Conservation (phyloP, 495 filamentous ascomycete species). For the Astrocystis sublimbata region DNA sequence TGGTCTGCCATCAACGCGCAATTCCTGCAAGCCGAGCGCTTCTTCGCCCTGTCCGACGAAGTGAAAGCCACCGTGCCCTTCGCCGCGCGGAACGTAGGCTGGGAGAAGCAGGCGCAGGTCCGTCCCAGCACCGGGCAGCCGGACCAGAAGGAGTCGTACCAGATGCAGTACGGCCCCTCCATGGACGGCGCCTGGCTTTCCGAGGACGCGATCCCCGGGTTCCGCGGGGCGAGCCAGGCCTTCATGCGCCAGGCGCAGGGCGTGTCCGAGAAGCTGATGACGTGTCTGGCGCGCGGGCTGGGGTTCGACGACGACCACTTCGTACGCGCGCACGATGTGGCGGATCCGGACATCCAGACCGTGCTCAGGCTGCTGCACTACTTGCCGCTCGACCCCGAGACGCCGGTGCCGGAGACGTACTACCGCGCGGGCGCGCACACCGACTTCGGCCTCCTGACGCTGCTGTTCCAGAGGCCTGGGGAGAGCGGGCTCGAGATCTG, state of each 20-base stretch:
- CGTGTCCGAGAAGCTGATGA: conserved; percentile 59
- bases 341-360: conserved; percentile 52
- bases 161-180: conserved; percentile 58
- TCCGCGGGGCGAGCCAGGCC: conserved; percentile 39
- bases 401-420: conserved; percentile 48
- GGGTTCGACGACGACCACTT: conserved; percentile 60
- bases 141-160: conserved; percentile 64
- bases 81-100: conserved; percentile 59
- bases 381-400: conserved; percentile 31
- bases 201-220: conserved; percentile 51
- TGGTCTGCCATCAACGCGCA: conserved; percentile 51
- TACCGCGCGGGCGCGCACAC: conserved; percentile 66
- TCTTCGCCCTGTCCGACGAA: conserved; percentile 57
- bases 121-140: conserved; percentile 60
- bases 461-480: conserved; percentile 65
- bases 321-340: conserved; percentile 53
- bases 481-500: conserved; percentile 67
- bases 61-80: conserved; percentile 57
- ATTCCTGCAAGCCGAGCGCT: conserved; percentile 52
- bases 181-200: conserved; percentile 55
- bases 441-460: conserved; percentile 63
- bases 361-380: conserved; percentile 64
- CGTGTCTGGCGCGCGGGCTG: conserved; percentile 60
- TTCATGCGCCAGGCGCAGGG: conserved; percentile 59
- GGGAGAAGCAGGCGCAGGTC: conserved; percentile 63